phyloP scores from a whole-genome alignment of 768 basidiomycete genomes.

The Tremella yokohamensis region DNA sequence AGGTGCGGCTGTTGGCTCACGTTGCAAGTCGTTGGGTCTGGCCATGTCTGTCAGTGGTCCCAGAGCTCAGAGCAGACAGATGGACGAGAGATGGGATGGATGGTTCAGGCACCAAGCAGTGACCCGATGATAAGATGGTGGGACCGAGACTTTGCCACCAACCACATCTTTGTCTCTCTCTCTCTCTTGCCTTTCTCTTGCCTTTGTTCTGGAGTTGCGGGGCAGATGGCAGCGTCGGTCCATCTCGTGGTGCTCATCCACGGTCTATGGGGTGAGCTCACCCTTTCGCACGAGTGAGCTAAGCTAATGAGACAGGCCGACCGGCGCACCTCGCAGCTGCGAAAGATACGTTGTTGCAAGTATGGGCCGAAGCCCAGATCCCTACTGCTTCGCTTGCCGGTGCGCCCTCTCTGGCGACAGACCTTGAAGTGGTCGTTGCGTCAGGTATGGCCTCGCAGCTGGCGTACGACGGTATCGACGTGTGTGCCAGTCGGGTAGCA shows the following conservation, averaged over 20 bases:
- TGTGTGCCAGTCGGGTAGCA: slow-evolving; percentile 37
- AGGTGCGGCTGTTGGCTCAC: too few species aligned
- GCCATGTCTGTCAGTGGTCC: neutral
- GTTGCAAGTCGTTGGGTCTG: too few species aligned
- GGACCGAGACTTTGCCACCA: too few species aligned
- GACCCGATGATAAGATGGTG: too few species aligned
- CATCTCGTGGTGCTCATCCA: slow-evolving; percentile 42
- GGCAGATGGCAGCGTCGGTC: slow-evolving; percentile 3
- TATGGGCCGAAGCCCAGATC: too few species aligned
- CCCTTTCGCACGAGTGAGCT: neutral
- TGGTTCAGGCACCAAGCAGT: too few species aligned
- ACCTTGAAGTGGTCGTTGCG: slow-evolving; percentile 14
- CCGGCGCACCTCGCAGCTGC: slow-evolving; percentile 18
- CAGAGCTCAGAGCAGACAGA: too few species aligned
- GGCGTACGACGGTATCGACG: slow-evolving; percentile 43
- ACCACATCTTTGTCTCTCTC: too few species aligned
- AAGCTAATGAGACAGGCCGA: slow-evolving; percentile 3
- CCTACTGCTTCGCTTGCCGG: too few species aligned
- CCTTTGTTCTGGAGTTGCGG: too few species aligned
- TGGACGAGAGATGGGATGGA: slow-evolving; percentile 4
- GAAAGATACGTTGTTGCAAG: slow-evolving; percentile 6
- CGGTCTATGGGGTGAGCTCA: slow-evolving; percentile 37
- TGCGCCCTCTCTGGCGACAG: too few species aligned
- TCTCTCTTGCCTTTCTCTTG: neutral
- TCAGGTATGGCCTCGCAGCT: slow-evolving; percentile 34